Conservation (phyloP, 257 asterid species). For the Mentha longifolia region DNA sequence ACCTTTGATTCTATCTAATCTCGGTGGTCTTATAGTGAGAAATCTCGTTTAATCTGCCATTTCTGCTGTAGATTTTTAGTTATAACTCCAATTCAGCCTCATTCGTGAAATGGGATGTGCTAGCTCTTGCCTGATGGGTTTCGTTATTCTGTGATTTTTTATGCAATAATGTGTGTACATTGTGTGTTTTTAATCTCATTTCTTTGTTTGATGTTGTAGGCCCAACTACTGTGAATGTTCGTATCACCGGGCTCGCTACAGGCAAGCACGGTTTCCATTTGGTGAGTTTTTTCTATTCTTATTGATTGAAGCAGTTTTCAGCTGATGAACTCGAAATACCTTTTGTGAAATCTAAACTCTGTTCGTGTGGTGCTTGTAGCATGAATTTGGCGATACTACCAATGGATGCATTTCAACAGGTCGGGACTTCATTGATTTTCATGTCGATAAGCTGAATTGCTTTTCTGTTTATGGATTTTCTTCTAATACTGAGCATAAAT, state of each 20-base stretch:
- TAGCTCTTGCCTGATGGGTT: not conserved
- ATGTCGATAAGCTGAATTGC: not conserved
- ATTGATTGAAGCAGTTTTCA: not conserved
- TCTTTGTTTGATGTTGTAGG: conserved; percentile 48
- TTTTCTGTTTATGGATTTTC: conserved; percentile 18
- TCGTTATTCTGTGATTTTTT: not conserved
- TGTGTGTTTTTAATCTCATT: conserved; percentile 27
- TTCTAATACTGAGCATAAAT: conserved; percentile 12
- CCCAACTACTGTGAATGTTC: conserved; percentile 86
- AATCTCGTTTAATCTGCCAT: not conserved
- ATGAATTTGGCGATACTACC: conserved; percentile 96
- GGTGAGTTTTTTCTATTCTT: conserved; percentile 46
- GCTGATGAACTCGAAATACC: not conserved
- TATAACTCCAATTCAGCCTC: not conserved
- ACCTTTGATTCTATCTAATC: not conserved
- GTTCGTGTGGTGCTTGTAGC: conserved; percentile 53
- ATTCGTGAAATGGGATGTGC: not conserved
- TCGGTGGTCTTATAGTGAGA: conserved; percentile 2
- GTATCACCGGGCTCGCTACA: conserved; percentile 83
- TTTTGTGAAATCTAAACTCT: conserved; percentile 10
- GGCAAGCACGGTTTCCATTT: conserved; percentile 96
- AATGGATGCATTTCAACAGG: conserved; percentile 99
- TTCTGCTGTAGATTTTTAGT: conserved; percentile 15
- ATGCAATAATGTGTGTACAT: not conserved
- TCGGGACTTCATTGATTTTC: conserved; percentile 37